A percentile compares a stretch with the other conserved stretches of the same genome.
Evolutionary conservation across 2,329 filamentous ascomycete genomes (phyloP).

Genomic region (Chalaropsis thielavioides): DNA sequence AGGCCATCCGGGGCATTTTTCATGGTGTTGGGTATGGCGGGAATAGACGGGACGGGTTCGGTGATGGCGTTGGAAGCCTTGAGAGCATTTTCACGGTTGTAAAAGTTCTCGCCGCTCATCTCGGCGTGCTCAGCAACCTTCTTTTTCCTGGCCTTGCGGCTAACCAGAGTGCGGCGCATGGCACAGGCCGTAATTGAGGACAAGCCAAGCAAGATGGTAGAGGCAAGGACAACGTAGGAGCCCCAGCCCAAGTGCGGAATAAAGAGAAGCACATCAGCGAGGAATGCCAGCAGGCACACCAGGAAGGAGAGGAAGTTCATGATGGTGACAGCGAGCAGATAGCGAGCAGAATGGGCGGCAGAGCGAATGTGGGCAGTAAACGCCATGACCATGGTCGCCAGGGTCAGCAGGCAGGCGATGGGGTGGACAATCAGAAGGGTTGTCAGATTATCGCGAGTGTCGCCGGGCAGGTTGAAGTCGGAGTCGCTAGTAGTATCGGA

Average conservation of each 20-base stretch:
- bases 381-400: conserved; percentile 72
- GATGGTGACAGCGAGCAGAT: conserved; percentile 72
- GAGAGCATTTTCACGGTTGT: conserved; percentile 51
- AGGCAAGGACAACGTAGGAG: conserved; percentile 80
- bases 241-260: conserved; percentile 90
- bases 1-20: conserved; percentile 34
- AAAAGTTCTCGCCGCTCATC: conserved; percentile 92
- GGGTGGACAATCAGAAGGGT: conserved; percentile 86
- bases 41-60: conserved; percentile 35
- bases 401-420: conserved; percentile 69
- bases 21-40: conserved; percentile 26
- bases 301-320: conserved; percentile 75
- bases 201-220: conserved; percentile 70
- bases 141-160: conserved; percentile 83
- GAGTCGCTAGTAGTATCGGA: conserved; percentile 21
- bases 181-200: conserved; percentile 80
- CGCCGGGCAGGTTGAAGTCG: conserved; percentile 42
- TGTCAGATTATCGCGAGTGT: conserved; percentile 52
- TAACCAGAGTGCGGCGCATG: conserved; percentile 84
- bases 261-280: conserved; percentile 88
- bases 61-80: conserved; percentile 30
- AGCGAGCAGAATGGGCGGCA: conserved; percentile 79
- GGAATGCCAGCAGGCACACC: conserved; percentile 69
- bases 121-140: conserved; percentile 87
- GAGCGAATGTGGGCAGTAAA: conserved; percentile 71